Evolutionary conservation across 2,329 filamentous ascomycete species (phyloP), one percentile per base, ranked within the genome.

Genomic region (Pseudofabraea citricarpa): DNA sequence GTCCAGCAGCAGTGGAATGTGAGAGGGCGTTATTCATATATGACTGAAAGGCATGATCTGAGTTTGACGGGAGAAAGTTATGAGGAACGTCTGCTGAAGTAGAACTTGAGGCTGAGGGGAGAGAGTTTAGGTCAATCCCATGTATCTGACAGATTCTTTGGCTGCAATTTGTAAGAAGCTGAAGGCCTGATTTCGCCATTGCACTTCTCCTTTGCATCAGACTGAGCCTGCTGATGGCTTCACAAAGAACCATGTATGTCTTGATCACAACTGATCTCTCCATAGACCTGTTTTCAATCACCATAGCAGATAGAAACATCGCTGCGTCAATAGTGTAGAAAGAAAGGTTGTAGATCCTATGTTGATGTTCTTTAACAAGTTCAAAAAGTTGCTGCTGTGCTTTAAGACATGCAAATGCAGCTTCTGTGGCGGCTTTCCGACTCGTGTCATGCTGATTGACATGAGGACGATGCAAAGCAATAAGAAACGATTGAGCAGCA

Each of bases 301-400:
- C n/a, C 15, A 36, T 36, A 8, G 33, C 33, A 20, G 33, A 16
- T 36, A 36, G 21, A 20, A 36, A 36, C 33, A 36, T 36, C 19
- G 15, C 33, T 36, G 33, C 33, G 21, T 36, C 33, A 2, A 36
- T 36, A 13, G 33, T 36, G 19, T 36, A 36, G 13, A 36, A 36
- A 12, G 33, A 36, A 19, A 36, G 33, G 15, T 36, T 36, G 33
- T 36, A 36, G 15, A 36, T 36, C 19, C 33, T 36, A 20, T 36
- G 21, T 9, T 36, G 33, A 20, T 36, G 33, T 19, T 36, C 33
- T n/a, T 20, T 36, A 20, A 36, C 33, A 10, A 36, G 33, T 15
- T 36, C 19, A 36, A 36, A 36, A 36, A 36, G 33, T 19, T 20
- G 7, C 19, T 36, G 33, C 33, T 36, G 33, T 19, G 33, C 33